Evolutionary conservation across 306 rosid genomes (phyloP).

Genomic region (Prunus fruticosa): DNA sequence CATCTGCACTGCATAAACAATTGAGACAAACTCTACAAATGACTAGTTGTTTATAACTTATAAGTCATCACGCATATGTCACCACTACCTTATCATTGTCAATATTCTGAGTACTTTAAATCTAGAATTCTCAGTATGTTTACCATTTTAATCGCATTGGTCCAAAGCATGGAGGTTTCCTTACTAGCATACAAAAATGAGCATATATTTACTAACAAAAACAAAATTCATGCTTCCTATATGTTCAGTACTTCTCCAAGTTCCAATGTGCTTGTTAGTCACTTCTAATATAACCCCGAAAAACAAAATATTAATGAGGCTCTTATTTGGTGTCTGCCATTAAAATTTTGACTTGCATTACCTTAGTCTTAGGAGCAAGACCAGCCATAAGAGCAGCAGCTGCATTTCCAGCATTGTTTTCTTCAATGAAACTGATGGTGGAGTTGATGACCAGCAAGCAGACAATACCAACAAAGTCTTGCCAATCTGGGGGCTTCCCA

Average conservation of each 20-base stretch:
- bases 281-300: no score
- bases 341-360: constrained; percentile 11
- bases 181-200: background rate
- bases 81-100: background rate
- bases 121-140: background rate
- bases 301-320: background rate
- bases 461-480: constrained; percentile 85
- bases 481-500: constrained; percentile 95
- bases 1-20: background rate
- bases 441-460: constrained; percentile 87
- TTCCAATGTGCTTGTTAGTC: no score
- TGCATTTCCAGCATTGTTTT: constrained; percentile 97
- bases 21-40: background rate
- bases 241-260: no score
- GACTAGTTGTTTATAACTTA: background rate
- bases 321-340: background rate
- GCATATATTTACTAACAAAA: background rate
- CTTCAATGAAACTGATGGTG: constrained; percentile 97
- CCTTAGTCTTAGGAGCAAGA: constrained; percentile 98
- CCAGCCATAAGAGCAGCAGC: constrained; percentile 99
- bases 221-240: background rate
- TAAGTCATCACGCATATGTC: background rate
- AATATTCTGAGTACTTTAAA: background rate
- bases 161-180: background rate
- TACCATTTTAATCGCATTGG: background rate